Evolutionary conservation across 768 basidiomycete species (phyloP), one percentile per base, ranked within the genome.

Genomic region (Tylopilus cervinicoccineus): DNA sequence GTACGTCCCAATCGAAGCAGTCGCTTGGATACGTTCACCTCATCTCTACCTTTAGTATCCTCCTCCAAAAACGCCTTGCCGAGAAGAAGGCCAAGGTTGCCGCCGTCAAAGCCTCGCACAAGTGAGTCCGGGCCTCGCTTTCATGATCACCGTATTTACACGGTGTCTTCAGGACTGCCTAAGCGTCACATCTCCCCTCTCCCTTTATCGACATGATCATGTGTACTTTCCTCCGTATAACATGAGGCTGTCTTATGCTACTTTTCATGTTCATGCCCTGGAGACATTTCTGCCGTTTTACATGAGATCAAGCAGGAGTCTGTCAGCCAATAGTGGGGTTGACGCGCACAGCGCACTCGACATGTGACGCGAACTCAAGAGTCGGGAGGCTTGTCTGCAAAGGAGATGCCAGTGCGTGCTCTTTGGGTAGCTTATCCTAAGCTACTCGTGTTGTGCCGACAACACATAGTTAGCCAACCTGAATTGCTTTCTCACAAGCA

Each of bases 11-110:
- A 6, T 22, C 6, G 1, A 20, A 16, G 4, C 12, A 9, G 19
- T 20, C 5, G 4, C 16, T 2, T 12, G 2, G 12, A 34, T 32
- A 38, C 29, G 32, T 44, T 39, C n/a, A 38, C 23, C 7, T 11
- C 7, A 16, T 14, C 12, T 34, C 19, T 12, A 12, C 41, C 36
- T 19, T 4, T 52, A 86, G 83, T 29, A 74, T 76, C 51, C 75
- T 94, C 66, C 68, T 96, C 48, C 75, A 84, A 74, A 94, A 96
- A 78, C 93, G 91, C 62, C 72, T 92, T 52, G 83, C 89, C 51
- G 93, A 96, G 78, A 90, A 86, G 80, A 94, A 95, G 80, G 84
- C 81, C 66, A 89, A 92, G 77, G 80, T 78, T 61, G 88, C 91
- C 31, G 89, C 90, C 37, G 75, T 85, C 80, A 90, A 90, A 74